Evolutionary conservation across 208 protist genomes (phyloP), one percentile per base, ranked within the genome.

Genomic region (Trypanosomatidae sp.): DNA sequence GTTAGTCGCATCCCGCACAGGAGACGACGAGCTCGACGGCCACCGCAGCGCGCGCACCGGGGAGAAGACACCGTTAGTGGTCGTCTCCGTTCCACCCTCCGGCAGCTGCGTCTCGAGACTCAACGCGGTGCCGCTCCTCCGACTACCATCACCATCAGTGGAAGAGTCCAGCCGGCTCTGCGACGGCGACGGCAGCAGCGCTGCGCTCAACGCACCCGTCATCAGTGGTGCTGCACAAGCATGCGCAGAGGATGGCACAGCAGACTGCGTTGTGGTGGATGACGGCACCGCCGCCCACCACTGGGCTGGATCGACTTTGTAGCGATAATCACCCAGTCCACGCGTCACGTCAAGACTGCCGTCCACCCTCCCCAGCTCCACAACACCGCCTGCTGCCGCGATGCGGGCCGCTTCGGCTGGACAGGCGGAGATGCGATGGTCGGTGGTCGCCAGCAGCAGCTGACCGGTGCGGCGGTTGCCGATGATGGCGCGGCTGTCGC

Each of bases 401-500:
- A 95, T 77, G 36, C 86, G 85, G 0, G 25, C 71, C 12, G 30
- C 56, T 70, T 95, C 91, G 0, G 76, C 13, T 0, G 84, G 80
- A 55, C 77, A 83, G 25, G 62, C 39, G 30, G 69, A 46, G 58
- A 88, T 78, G 62, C 89, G 84, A 76, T 95, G 91, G 73, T 93
- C 87, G 3, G 66, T 59, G 30, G 91, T 93, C 30, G 78, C 55
- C 8, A 91, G 62, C 41, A 92, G 49, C 44, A 94, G 50, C 28
- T 62, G 43, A 10, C 79, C 77, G 5, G 71, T 84, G 10, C 66
- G 64, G 1, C 74, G 64, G 65, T 74, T 81, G 58, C 83, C 87
- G 22, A 95, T 60, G 12, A 95, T 82, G 25, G 86, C 80, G n/a
- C 91, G 83, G 44, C 87, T 91, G 66, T 95, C 91, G 17, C 91